Conservation (phyloP, 805 yeast genomes). For the Lipomyces sp. region DNA sequence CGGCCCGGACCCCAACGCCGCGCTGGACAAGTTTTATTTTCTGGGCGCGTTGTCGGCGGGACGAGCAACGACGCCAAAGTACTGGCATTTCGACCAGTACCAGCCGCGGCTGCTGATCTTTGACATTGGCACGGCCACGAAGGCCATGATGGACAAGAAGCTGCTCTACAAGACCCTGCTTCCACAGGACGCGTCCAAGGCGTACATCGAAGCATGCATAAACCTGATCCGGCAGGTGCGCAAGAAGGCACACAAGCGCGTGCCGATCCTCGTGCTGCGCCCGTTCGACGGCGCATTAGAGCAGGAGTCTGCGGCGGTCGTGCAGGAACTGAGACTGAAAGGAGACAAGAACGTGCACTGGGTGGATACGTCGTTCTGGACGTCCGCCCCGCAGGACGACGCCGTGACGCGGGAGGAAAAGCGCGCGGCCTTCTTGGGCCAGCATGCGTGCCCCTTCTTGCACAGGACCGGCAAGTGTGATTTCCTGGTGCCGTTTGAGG, state of each 20-base stretch:
- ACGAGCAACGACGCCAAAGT: constrained; percentile 12
- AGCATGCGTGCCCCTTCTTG: constrained; percentile 25
- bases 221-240: constrained; percentile 22
- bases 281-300: constrained; percentile 25
- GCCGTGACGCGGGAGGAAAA: constrained; percentile 7
- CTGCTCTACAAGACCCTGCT: constrained; percentile 14
- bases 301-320: constrained; percentile 21
- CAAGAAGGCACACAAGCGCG: constrained; percentile 21
- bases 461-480: constrained; percentile 11
- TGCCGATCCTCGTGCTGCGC: constrained; percentile 23
- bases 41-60: constrained; percentile 21
- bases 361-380: constrained; percentile 26
- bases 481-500: constrained; percentile 25
- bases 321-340: constrained; percentile 10
- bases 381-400: constrained; percentile 4
- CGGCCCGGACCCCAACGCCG: constrained; percentile 2
- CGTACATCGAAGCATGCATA: constrained; percentile 20
- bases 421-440: constrained; percentile 17
- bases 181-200: constrained; percentile 26
- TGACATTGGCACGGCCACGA: constrained; percentile 24
- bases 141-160: constrained; percentile 11
- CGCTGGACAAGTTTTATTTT: constrained; percentile 22
- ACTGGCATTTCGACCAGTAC: constrained; percentile 24
- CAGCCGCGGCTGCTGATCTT: constrained; percentile 17
- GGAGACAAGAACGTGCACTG: constrained; percentile 27